phyloP scores from a whole-genome alignment of 768 basidiomycete genomes.

The Collybia sp. region DNA sequence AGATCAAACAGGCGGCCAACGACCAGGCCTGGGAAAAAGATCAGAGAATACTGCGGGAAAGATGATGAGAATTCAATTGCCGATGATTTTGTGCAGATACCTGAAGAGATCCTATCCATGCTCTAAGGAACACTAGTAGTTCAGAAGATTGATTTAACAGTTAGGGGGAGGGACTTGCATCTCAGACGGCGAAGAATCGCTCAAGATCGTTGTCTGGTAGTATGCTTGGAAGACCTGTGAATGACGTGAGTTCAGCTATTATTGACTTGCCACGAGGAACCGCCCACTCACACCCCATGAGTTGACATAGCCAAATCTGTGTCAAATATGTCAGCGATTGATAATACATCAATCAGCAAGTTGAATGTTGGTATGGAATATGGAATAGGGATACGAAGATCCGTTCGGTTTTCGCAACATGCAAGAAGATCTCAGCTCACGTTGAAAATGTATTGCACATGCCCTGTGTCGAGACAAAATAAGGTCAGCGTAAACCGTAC shows the following conservation, averaged over 20 bases:
- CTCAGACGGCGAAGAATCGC: conserved; percentile 47
- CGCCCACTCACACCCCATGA: conserved; percentile 60
- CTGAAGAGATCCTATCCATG: conserved; percentile 81
- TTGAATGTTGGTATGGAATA: too few species aligned
- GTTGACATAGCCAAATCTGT: conserved; percentile 65
- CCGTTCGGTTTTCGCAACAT: too few species aligned
- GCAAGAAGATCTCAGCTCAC: conserved; percentile 22
- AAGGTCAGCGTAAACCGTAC: not conserved
- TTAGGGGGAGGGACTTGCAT: conserved; percentile 39
- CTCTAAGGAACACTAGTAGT: conserved; percentile 41
- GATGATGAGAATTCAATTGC: not conserved
- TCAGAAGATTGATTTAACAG: not conserved
- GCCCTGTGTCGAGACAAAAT: conserved; percentile 20
- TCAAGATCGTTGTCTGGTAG: conserved; percentile 53
- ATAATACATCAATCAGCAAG: conserved; percentile 6
- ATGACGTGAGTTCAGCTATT: not conserved
- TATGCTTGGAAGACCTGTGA: conserved; percentile 68
- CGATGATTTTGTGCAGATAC: conserved; percentile 21
- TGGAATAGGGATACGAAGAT: too few species aligned
- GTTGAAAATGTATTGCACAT: conserved; percentile 44
- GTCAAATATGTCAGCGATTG: not conserved
- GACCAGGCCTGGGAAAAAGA: conserved; percentile 58
- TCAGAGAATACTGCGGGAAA: conserved; percentile 47
- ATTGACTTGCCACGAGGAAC: not conserved
- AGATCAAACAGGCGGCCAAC: conserved; percentile 71